Evolutionary conservation across 2,329 filamentous ascomycete genomes (phyloP), one percentile per base, ranked within the genome.

Genomic region (Xylogone sp.): DNA sequence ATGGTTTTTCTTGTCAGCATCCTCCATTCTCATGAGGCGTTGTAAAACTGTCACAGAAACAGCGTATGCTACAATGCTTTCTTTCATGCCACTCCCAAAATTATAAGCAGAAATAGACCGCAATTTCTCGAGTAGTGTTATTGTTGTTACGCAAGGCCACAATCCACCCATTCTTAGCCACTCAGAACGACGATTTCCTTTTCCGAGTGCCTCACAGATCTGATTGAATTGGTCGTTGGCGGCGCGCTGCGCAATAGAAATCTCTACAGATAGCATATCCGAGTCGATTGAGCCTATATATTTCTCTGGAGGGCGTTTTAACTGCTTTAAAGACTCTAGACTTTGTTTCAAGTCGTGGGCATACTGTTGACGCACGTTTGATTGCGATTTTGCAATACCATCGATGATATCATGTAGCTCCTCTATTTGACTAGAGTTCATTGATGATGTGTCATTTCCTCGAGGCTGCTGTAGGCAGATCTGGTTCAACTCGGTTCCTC

Each of bases 41-140:
- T 80, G 77, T 3, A 75, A 53, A 0, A 58, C 53, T 1, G 68
- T 71, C 9, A 78, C 63, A 0, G 65, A 62, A 0, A 74, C 6
- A 0, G 64, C 77, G 45, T 75, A 74, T 0, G 54, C 39, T 0
- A 75, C 58, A 2, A 81, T 43, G 2, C 49, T 50, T 20, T 69
- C 56, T 53, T 69, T 72, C 58, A 72, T 70, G 0, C 56, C 55
- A 1, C 46, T n/a, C 0, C 66, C 65, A 46, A 77, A 70, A 0
- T 5, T 3, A 1, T 45, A 42, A 1, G 39, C 51, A 0, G 64
- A 64, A 0, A 59, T 69, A 0, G 67, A 70, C 16, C 71, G 66
- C 0, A 79, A 59, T 16, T 71, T 68, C n/a, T 71, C 64, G 1
- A 79, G 66, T 1, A 80, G 57, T 1, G 70, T 64, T 0, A 68